Evolutionary conservation across 768 basidiomycete species (phyloP).

Genomic region (Collybiopsis confluens): DNA sequence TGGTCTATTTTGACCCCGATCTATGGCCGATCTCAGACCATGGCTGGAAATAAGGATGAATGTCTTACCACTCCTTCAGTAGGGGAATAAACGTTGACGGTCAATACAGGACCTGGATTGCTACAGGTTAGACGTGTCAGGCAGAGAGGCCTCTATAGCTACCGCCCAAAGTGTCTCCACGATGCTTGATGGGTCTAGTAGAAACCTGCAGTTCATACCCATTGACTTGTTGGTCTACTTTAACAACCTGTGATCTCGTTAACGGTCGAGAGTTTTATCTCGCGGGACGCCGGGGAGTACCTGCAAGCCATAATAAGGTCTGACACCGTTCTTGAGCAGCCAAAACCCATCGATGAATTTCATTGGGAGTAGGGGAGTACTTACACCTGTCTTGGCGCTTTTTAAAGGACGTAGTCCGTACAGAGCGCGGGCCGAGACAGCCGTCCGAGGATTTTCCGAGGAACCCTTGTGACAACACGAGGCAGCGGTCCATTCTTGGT

Average conservation of each 20-base stretch:
- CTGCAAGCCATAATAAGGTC: conserved; percentile 50
- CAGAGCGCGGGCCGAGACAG: background rate
- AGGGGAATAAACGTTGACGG: conserved; percentile 48
- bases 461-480: background rate
- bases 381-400: too few relatives aligned
- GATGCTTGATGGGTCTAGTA: conserved; percentile 55
- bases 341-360: conserved; percentile 75
- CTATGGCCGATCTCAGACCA: too few relatives aligned
- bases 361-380: conserved; percentile 42
- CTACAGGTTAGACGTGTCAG: conserved; percentile 10
- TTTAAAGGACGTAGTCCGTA: background rate
- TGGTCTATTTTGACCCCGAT: conserved; percentile 54
- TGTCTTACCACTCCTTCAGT: conserved; percentile 41
- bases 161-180: conserved; percentile 63
- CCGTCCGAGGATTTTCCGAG: background rate
- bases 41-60: background rate
- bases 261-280: background rate
- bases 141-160: conserved; percentile 9
- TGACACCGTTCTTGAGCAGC: conserved; percentile 60
- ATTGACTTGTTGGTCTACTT: conserved; percentile 36
- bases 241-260: conserved; percentile 41
- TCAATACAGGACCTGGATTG: conserved; percentile 43
- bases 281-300: background rate
- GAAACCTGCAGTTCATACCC: conserved; percentile 58
- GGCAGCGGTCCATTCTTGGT: too few relatives aligned